Evolutionary conservation across 1,139 yeast genomes (phyloP), one percentile per base, ranked within the genome.

Genomic region (Yarrowia galli): DNA sequence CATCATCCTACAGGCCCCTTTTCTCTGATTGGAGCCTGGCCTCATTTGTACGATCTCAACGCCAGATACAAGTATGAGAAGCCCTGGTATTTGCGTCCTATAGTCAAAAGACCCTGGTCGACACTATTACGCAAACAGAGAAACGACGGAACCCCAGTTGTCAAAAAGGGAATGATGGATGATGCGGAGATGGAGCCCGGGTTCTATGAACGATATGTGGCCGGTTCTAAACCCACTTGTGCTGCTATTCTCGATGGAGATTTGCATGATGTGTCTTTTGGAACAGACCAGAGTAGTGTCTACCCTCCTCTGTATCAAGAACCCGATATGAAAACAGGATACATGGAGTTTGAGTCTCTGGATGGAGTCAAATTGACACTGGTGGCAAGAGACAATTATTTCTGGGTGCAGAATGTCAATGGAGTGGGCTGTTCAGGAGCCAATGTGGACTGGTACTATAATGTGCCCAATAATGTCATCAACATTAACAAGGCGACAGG

Each of bases 181-280:
- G 64, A 58, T n/a, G 64, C 64, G 1, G 66, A 67, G 61, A 23
- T 69, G 67, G 68, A 53, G 40, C n/a, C 49, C 54, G 65, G 56
- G 40, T 53, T 60, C 63, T 15, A 68, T 36, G 16, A 23, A 12
- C 38, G 61, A 18, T 42, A 40, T n/a, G 64, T 58, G 16, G 64
- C 64, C 5, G 64, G 64, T 9, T 43, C 64, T 10, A 58, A 18
- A 28, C 64, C 64, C 28, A 32, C 28, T 2, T 58, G 64, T 32
- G 64, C 64, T 1, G 38, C 64, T 4, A 58, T 58, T 58, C 64
- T 58, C 12, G 64, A 58, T 22, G 64, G 64, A 25, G 64, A 58
- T 10, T 43, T 58, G 64, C 51, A 58, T 22, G 51, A 58, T 16
- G 51, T 58, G 4, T 43, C 64, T 15, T 58, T 58, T 43, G 64